A percentile compares a stretch with the other conserved stretches of the same genome.
These are phyloP conservation scores for Podaxis sp. DNA, from an alignment of 768 basidiomycete species.

Conservation along the genomic window DNA sequence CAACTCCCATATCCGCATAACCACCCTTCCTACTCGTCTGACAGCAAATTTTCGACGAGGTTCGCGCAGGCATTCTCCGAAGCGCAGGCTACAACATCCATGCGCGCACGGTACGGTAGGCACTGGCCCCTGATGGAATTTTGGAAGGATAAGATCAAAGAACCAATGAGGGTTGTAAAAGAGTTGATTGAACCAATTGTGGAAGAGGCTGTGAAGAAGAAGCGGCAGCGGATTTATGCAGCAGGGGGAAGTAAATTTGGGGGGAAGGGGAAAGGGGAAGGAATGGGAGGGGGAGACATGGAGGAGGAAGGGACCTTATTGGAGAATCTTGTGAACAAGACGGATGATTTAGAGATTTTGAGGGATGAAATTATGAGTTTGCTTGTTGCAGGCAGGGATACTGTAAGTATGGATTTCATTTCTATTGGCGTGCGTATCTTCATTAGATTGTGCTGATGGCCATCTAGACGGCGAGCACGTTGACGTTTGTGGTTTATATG, in stretches of 20 bases:
- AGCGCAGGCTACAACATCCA: constrained; percentile 31
- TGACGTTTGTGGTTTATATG: constrained; percentile 45
- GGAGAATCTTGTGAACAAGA: constrained; percentile 41
- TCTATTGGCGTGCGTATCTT: not conserved
- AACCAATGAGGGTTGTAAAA: constrained; percentile 38
- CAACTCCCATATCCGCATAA: constrained; percentile 21
- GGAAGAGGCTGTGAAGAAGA: constrained; percentile 36
- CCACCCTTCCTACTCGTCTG: constrained; percentile 7
- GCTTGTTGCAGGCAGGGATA: constrained; percentile 43
- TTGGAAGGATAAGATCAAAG: constrained; percentile 37
- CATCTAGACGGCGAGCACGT: constrained; percentile 37
- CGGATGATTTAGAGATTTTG: constrained; percentile 37
- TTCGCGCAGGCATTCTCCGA: constrained; percentile 39
- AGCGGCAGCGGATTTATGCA: constrained; percentile 17
- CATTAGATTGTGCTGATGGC: not conserved
- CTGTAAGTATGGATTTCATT: constrained; percentile 23
- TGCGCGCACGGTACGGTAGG: constrained; percentile 34
- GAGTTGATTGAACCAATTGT: constrained; percentile 50
- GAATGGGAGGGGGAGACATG: constrained; percentile 20
- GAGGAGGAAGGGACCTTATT: constrained; percentile 36
- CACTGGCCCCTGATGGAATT: constrained; percentile 46
- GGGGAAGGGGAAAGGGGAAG: constrained; percentile 13
- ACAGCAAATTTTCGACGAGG: constrained; percentile 7
- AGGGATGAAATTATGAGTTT: constrained; percentile 43
- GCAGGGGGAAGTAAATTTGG: not conserved